Evolutionary conservation across 2,329 filamentous ascomycete species (phyloP), one percentile per base, ranked within the genome.

Genomic region (Onygenales sp.): DNA sequence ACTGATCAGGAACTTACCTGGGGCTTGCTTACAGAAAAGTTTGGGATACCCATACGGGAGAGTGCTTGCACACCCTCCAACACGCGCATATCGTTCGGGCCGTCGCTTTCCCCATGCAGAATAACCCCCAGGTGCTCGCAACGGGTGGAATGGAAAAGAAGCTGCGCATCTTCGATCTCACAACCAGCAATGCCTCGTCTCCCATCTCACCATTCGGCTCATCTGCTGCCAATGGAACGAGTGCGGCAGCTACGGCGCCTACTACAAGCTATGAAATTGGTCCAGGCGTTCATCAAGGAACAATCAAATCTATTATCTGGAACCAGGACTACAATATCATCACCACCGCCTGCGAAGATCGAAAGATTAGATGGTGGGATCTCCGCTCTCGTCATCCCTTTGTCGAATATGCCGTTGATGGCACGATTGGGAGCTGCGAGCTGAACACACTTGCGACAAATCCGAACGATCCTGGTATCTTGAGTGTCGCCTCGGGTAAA

Each of bases 281-380:
- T 17, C 79, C 85, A 6, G 88, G 88, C 37, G 79, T 87, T 10
- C 93, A 98, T 68, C 84, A 81, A 13, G 87, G 87, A 46, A 88
- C 87, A 34, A 97, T 98, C 78, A 97, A 96, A 70, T 91, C 89
- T 54, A 94, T 98, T 57, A 87, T 95, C 56, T 98, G 93, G 93
- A 88, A 89, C 51, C 82, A 83, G 55, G 87, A 95, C 63, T 86
- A 87, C 49, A 95, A 93, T 63, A 83, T 92, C 58, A 77, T 98
- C 54, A 87, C 95, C 49, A 98, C 93, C 0, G 91, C 92, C 2
- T 87, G 89, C 0, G 85, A 88, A 58, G 92, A 96, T 67, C 94
- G 93, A 67, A 89, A 86, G 46, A 80, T 98, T 31, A 84, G 93
- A 54, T 98, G 93, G 93, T 95, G 93, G 76, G 90, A 98, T 68